Base-by-base conservation (phyloP, 2,329 filamentous ascomycete genomes). In the Venturia aucupariae region DNA sequence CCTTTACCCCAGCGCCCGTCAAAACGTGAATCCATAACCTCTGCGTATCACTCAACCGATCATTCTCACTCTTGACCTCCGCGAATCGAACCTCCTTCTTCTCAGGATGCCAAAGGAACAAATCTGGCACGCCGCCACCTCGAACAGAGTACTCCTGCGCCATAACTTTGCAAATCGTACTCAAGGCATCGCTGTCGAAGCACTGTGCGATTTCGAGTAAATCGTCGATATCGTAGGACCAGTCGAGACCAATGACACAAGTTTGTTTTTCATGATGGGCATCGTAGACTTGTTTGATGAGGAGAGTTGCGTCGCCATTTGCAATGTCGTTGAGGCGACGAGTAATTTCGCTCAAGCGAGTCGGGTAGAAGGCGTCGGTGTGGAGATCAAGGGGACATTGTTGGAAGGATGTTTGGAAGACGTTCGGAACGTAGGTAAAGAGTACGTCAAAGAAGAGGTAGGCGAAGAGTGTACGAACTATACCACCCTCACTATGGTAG, bases 21-120 rank as follows among this genome's bases (percentile, higher is more conserved):
- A 99, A 81, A 8, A 97, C 91, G 79, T 97, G 90, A 71, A 97
- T 96, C 94, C 94, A 99, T 69, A 99, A 82, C 69, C 94, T 81
- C 78, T 99, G 94, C 22, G 92, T 96, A 79, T 99, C 94, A 75
- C 93, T 97, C 71, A 99, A 79, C 46, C 92, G 86, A 80, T 99
- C 94, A 75, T 96, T 97, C 73, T 80, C 79, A 67, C 79, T 81
- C 73, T 82, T 82, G 13, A 81, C 80, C 67, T 82, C 80, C 0
- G 74, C 71, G 64, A 77, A 76, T 71, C 74, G 73, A 65, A 75
- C 72, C 66, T 76, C 71, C 30, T 69, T 73, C 65, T 71, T 68
- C 4, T 72, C 70, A 30, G 76, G 70, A 70, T 86, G 84, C 94
- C 94, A 99, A 2, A 99, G 81, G 68, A 99, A 89, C 67, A 99